Conservation (phyloP, 257 asterid genomes). For the Solanum chaucha region DNA sequence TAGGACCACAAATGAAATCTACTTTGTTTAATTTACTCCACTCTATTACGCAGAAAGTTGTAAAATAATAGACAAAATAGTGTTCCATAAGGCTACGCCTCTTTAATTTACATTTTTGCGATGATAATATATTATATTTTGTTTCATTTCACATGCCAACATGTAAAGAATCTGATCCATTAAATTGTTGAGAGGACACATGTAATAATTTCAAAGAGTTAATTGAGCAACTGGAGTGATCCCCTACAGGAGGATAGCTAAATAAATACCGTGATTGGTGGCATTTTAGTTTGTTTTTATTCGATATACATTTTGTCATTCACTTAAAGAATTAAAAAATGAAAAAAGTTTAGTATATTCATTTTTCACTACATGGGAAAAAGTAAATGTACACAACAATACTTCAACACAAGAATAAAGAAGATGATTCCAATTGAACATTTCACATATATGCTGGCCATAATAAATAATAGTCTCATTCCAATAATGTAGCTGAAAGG, state of each 20-base stretch:
- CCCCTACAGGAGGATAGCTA: too few relatives aligned
- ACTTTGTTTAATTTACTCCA: not conserved
- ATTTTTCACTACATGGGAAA: not conserved
- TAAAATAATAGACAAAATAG: not conserved
- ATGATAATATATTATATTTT: not conserved
- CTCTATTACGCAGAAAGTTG: not conserved
- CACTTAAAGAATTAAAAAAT: not conserved
- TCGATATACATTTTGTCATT: not conserved
- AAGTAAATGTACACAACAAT: not conserved
- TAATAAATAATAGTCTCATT: not conserved
- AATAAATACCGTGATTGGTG: not conserved
- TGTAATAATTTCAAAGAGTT: not conserved
- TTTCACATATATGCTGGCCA: not conserved
- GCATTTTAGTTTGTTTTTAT: not conserved
- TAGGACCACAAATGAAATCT: constrained; percentile 1
- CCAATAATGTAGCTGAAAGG: not conserved
- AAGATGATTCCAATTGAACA: not conserved
- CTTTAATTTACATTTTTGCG: not conserved
- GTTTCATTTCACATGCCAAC: not conserved
- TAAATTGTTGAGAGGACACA: not conserved
- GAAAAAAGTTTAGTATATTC: not conserved
- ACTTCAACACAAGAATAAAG: not conserved
- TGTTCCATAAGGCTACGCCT: not conserved
- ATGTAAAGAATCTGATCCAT: not conserved
- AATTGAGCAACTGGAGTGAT: not conserved